These are phyloP conservation scores for Colletotrichum siamense DNA, from an alignment of 2,329 filamentous ascomycete genomes.

Conservation along the genomic window DNA sequence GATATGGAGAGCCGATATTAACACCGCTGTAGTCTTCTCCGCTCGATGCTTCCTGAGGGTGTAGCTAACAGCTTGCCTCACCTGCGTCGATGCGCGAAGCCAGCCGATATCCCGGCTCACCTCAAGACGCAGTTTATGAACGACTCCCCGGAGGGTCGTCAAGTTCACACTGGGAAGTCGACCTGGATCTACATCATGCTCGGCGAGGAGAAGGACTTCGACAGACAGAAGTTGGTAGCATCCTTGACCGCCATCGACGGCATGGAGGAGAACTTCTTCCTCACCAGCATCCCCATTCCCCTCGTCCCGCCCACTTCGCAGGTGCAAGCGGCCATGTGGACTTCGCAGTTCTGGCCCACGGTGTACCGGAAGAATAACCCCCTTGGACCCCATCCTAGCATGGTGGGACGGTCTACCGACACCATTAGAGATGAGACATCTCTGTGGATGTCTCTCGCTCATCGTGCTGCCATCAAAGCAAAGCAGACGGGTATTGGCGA, in stretches of 20 bases:
- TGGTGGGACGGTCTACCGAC: conserved; percentile 72
- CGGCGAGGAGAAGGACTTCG: conserved; percentile 56
- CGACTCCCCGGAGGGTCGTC: conserved; percentile 56
- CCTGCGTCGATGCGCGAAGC: conserved; percentile 78
- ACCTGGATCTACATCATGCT: conserved; percentile 66
- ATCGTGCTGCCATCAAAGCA: conserved; percentile 65
- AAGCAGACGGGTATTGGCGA: conserved; percentile 66
- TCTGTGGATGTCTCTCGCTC: conserved; percentile 72
- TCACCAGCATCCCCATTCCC: conserved; percentile 72
- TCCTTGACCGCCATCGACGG: conserved; percentile 55
- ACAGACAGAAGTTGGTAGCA: conserved; percentile 56
- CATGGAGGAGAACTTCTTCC: conserved; percentile 56
- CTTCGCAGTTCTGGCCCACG: conserved; percentile 79
- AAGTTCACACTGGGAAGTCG: conserved; percentile 65
- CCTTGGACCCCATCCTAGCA: conserved; percentile 80
- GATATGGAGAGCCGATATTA: conserved; percentile 30
- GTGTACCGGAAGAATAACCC: conserved; percentile 89
- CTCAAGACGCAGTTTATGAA: conserved; percentile 68
- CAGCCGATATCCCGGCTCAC: conserved; percentile 69
- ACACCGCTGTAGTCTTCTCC: conserved; percentile 36
- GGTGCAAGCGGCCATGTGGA: conserved; percentile 77
- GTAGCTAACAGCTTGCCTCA: conserved; percentile 71
- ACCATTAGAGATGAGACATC: conserved; percentile 70
- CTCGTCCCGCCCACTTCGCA: conserved; percentile 76
- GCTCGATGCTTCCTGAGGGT: conserved; percentile 62